Base-by-base conservation (phyloP, 163 green algal genomes). In the Scenedesmus sp. region DNA sequence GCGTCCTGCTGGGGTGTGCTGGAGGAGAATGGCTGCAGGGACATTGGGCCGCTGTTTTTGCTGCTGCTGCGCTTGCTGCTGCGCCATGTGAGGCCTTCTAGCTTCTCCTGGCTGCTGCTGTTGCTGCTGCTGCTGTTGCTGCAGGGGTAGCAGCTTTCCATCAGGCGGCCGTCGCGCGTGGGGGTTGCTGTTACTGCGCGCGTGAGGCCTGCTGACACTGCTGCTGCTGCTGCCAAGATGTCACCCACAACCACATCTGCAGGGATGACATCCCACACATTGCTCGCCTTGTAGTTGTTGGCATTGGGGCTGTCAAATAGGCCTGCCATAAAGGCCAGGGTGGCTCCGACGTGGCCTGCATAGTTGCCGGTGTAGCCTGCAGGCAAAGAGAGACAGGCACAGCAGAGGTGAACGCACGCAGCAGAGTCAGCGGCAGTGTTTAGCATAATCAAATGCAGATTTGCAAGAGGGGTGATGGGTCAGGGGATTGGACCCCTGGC, bases 351-450 rank as follows among this genome's bases (percentile, higher is more conserved):
- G 46, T 84, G 89, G 2, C 92, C 92, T 13, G 92, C 92, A 59
- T 85, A 88, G 83, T 96, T 96, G 85, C 95, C 95, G 0, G 94
- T 82, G 81, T 94, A 95, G 34, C 94, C 94, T 87, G 85, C 84
- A 85, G 15, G 46, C 34, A n/a, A 0, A 81, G 20, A 15, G 1
- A 57, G 23, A 56, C 57, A 81, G 26, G 81, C 81, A 86, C 34
- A 20, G 81, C 34, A 46, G 34, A 46, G 34, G 34, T 46, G 34
- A 46, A 46, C 34, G 34, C 70, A n/a, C 66, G 15, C 66, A 34
- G 66, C 66, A 34, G 34, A 46, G 34, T 46, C 34, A 16, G 66
- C 70, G 46, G 70, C 70, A 79, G 23, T 7, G 23, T 7, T 79
- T 8, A 79, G 23, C 64, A 46, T 46, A 46, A 46, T 46, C 34